These are phyloP conservation scores for Drechslerella dactyloides DNA, from an alignment of 2,329 filamentous ascomycete genomes.

Conservation along the genomic window DNA sequence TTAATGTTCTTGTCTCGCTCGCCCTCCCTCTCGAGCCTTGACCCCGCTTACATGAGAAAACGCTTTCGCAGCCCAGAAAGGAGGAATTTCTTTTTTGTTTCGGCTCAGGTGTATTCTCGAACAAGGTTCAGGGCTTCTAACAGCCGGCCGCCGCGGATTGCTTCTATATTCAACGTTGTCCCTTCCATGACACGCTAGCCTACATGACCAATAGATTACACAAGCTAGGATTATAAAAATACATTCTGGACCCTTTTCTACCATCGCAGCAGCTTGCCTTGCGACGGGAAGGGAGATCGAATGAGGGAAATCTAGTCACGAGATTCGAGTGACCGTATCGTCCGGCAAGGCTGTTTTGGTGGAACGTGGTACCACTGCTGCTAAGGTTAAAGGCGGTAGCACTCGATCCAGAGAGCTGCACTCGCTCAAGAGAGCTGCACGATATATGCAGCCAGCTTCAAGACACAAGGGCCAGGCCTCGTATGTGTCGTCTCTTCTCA, in stretches of 20 bases:
- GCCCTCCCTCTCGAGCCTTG: background rate
- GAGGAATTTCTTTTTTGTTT: background rate
- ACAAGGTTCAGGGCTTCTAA: conserved; percentile 23
- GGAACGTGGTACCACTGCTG: conserved; percentile 37
- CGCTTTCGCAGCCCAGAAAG: background rate
- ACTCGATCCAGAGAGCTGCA: background rate
- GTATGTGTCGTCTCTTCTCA: conserved; percentile 15
- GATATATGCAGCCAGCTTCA: background rate
- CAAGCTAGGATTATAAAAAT: conserved; percentile 29
- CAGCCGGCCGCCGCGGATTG: conserved; percentile 34
- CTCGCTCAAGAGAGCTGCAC: background rate
- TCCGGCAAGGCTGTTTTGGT: conserved; percentile 44
- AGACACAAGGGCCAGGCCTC: conserved; percentile 10
- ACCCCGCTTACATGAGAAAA: background rate
- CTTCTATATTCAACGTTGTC: conserved; percentile 18
- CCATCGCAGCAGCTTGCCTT: background rate
- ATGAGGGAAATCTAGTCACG: conserved; percentile 8
- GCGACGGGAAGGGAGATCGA: background rate
- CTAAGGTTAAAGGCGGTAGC: conserved; percentile 18
- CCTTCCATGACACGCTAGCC: conserved; percentile 25
- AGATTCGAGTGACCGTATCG: conserved; percentile 32
- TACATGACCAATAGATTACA: conserved; percentile 48
- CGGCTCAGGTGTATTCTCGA: conserved; percentile 30
- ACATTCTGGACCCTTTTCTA: background rate
- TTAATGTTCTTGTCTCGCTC: background rate